Evolutionary conservation across 805 yeast genomes (phyloP).

Genomic region (Jamesozyma piceae): DNA sequence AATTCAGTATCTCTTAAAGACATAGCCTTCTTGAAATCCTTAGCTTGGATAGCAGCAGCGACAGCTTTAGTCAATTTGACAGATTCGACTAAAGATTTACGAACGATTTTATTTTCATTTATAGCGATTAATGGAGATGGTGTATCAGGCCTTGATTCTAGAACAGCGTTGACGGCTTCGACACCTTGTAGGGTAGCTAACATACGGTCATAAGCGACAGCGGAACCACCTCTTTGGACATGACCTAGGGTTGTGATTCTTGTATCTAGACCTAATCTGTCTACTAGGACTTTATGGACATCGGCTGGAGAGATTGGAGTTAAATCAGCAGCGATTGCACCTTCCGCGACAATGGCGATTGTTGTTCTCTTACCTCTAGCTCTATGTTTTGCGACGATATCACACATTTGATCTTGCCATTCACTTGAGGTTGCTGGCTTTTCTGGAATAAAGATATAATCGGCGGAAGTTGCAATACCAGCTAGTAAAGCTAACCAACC

Average conservation of each 20-base stretch:
- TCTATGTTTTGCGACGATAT: conserved; percentile 56
- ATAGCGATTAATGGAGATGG: conserved; percentile 75
- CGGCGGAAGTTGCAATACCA: conserved; percentile 74
- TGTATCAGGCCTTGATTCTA: conserved; percentile 57
- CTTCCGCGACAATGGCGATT: conserved; percentile 75
- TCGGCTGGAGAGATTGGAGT: conserved; percentile 57
- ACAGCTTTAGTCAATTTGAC: conserved; percentile 63
- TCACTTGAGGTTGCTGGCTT: conserved; percentile 53
- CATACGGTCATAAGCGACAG: conserved; percentile 64
- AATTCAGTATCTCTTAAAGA: conserved; percentile 62
- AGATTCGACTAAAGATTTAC: conserved; percentile 63
- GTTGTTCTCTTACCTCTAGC: conserved; percentile 67
- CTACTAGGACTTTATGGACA: conserved; percentile 57
- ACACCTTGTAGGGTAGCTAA: conserved; percentile 75
- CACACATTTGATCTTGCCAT: conserved; percentile 63
- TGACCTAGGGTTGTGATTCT: conserved; percentile 72
- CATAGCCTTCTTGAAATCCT: conserved; percentile 64
- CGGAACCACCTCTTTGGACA: conserved; percentile 78
- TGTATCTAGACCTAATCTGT: conserved; percentile 62
- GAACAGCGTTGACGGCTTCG: conserved; percentile 68
- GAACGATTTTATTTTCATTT: conserved; percentile 58
- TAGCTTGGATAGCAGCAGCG: conserved; percentile 55
- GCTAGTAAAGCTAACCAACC: conserved; percentile 83
- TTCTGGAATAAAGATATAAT: conserved; percentile 72
- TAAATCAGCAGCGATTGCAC: conserved; percentile 64